A percentile compares a stretch with the other conserved stretches of the same genome.
phyloP scores from a whole-genome alignment of 2,329 filamentous ascomycete genomes.

The Apiospora koreana region DNA sequence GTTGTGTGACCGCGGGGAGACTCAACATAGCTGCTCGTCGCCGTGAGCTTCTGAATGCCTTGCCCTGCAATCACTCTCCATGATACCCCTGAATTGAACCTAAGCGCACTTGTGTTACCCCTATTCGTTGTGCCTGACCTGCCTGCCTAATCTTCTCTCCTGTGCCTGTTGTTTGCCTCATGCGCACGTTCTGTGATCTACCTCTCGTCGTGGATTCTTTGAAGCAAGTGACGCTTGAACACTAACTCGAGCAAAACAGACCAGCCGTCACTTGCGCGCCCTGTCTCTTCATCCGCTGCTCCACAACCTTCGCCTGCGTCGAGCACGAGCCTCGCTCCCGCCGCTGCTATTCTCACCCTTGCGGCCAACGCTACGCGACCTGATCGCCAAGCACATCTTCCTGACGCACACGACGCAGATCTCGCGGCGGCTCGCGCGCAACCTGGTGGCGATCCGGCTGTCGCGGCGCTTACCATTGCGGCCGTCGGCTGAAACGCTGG shows the following conservation, averaged over 20 bases:
- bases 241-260: constrained; percentile 39
- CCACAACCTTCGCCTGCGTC: constrained; percentile 62
- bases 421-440: constrained; percentile 63
- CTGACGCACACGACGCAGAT: constrained; percentile 66
- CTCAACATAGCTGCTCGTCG: neutral
- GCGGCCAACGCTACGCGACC: constrained; percentile 61
- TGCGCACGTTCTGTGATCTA: neutral
- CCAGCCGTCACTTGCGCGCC: constrained; percentile 60
- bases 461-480: constrained; percentile 61
- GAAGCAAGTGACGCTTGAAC: neutral
- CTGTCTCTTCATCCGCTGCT: constrained; percentile 67
- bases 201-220: too few species aligned
- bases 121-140: neutral
- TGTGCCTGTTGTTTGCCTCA: too few species aligned
- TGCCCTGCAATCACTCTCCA: too few species aligned
- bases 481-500: constrained; percentile 60
- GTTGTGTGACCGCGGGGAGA: neutral
- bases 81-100: neutral
- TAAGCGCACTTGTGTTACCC: neutral
- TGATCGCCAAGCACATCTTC: constrained; percentile 66
- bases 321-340: constrained; percentile 54
- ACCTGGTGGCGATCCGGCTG: constrained; percentile 65
- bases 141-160: neutral
- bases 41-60: neutral
- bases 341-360: constrained; percentile 57